These are phyloP conservation scores for Chalciporus piperatus DNA, from an alignment of 768 basidiomycete genomes.

Conservation along the genomic window DNA sequence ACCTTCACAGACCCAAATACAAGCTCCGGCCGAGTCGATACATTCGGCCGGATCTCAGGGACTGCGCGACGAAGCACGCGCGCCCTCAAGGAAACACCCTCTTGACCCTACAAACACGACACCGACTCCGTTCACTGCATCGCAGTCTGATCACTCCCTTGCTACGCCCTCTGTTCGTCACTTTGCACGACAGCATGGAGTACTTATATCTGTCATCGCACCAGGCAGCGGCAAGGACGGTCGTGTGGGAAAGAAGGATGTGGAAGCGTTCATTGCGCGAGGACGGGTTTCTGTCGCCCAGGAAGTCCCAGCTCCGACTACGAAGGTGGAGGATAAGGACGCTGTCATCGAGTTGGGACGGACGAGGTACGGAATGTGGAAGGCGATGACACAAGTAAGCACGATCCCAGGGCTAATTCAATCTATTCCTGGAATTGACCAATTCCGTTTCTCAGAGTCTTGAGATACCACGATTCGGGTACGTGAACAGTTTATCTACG, in stretches of 20 bases:
- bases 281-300: constrained; percentile 5
- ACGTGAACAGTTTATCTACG: constrained; percentile 18
- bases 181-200: constrained; percentile 61
- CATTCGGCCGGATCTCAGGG: not conserved
- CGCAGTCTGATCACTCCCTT: constrained; percentile 41
- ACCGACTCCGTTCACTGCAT: constrained; percentile 13
- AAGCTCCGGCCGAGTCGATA: constrained; percentile 16
- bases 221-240: constrained; percentile 76
- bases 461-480: constrained; percentile 85
- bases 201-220: constrained; percentile 55
- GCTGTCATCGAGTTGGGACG: constrained; percentile 68
- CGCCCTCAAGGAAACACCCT: constrained; percentile 46
- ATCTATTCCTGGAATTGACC: not conserved
- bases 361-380: constrained; percentile 85
- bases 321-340: constrained; percentile 35
- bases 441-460: constrained; percentile 54
- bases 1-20: not conserved
- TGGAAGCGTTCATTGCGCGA: constrained; percentile 55
- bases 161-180: constrained; percentile 79
- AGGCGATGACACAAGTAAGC: constrained; percentile 78
- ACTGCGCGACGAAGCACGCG: not conserved
- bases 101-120: constrained; percentile 53
- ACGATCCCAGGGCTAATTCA: not conserved
- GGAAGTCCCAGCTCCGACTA: not conserved
- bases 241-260: constrained; percentile 70